These are phyloP conservation scores for Colletotrichum somersetense DNA, from an alignment of 2,329 filamentous ascomycete species.

Conservation along the genomic window DNA sequence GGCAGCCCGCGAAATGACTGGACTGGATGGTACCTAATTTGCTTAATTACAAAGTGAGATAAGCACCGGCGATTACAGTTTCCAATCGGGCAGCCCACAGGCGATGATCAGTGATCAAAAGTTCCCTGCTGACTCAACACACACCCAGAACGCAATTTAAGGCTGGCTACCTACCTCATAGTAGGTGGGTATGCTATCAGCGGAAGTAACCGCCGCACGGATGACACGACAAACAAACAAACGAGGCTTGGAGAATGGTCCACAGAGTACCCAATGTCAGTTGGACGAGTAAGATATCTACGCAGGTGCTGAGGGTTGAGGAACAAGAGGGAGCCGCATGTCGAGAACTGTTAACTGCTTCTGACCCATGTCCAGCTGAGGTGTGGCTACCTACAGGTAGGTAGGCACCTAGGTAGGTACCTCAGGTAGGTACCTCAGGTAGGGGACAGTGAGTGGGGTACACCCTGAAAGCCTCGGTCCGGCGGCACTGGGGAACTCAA, in stretches of 20 bases:
- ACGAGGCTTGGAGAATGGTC: not conserved
- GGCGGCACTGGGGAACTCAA: slow-evolving; percentile 22
- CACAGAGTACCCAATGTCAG: too few species aligned
- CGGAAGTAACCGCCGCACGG: slow-evolving; percentile 12
- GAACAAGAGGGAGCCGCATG: not conserved
- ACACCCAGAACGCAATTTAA: not conserved
- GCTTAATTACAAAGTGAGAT: not conserved
- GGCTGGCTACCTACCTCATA: not conserved
- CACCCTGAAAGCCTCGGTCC: slow-evolving; percentile 33
- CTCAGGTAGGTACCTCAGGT: not conserved
- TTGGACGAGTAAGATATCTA: too few species aligned
- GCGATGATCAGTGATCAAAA: not conserved
- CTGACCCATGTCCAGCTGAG: too few species aligned
- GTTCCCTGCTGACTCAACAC: not conserved
- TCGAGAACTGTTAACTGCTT: too few species aligned
- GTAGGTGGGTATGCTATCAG: not conserved
- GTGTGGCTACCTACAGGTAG: too few species aligned
- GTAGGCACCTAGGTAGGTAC: not conserved
- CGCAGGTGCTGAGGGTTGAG: not conserved
- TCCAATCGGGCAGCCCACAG: not conserved
- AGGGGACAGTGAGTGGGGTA: slow-evolving; percentile 20
- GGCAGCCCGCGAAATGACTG: not conserved
- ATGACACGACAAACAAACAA: not conserved
- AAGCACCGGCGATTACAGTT: not conserved
- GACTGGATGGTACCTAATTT: not conserved